Evolutionary conservation across 495 filamentous ascomycete genomes (phyloP).

Genomic region (Cetradonia linearis): DNA sequence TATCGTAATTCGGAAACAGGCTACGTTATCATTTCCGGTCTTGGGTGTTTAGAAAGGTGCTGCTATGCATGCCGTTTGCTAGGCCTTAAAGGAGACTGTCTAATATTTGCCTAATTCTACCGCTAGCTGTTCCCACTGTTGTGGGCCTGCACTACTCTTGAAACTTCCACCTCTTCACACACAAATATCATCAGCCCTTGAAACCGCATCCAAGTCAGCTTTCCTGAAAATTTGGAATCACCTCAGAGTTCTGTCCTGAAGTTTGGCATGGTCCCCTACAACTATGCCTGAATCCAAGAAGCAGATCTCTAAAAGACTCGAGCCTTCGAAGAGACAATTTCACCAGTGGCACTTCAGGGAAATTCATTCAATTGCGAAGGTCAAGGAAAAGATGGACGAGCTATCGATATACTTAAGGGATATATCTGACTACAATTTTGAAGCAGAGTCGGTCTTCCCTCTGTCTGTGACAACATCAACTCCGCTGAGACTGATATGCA

Average conservation of each 20-base stretch:
- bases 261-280: too few relatives aligned
- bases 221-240: background rate
- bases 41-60: background rate
- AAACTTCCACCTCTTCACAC: background rate
- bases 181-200: background rate
- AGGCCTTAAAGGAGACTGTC: background rate
- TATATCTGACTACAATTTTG: background rate
- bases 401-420: background rate
- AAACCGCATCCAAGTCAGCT: background rate
- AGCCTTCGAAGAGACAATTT: background rate
- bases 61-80: background rate
- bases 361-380: background rate
- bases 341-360: constrained; percentile 6
- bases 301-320: background rate
- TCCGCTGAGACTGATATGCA: background rate
- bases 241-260: background rate
- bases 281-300: background rate
- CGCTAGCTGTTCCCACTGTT: background rate
- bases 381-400: constrained; percentile 10
- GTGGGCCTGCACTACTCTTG: background rate
- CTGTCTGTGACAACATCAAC: background rate
- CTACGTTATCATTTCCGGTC: background rate
- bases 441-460: background rate
- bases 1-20: background rate
- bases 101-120: background rate